A percentile compares a stretch with the other conserved stretches of the same genome.
These are phyloP conservation scores for Aspergillus sp. DNA, from an alignment of 2,329 filamentous ascomycete species.

Conservation along the genomic window DNA sequence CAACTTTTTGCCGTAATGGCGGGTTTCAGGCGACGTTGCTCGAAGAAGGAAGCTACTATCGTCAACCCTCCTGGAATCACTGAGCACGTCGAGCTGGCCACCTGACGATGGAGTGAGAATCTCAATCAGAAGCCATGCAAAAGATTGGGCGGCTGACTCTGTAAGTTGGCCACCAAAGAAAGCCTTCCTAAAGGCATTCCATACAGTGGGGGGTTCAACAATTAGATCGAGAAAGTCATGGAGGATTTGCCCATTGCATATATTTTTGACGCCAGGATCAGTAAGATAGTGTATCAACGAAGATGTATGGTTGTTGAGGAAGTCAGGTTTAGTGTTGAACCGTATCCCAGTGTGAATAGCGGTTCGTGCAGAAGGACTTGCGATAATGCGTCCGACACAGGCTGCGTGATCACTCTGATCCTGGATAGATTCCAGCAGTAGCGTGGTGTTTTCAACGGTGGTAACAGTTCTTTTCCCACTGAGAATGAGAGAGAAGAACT, in stretches of 20 bases:
- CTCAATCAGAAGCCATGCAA: constrained; percentile 53
- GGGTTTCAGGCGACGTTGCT: constrained; percentile 28
- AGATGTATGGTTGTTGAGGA: constrained; percentile 45
- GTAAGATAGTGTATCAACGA: constrained; percentile 43
- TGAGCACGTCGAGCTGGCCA: constrained; percentile 24
- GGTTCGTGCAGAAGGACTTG: constrained; percentile 32
- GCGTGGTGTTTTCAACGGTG: constrained; percentile 40
- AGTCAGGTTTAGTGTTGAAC: constrained; percentile 43
- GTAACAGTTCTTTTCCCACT: constrained; percentile 40
- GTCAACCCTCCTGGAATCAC: constrained; percentile 28
- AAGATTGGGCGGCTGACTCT: constrained; percentile 33
- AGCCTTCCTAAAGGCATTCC: constrained; percentile 48
- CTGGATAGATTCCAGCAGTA: constrained; percentile 52
- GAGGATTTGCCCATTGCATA: constrained; percentile 54
- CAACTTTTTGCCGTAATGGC: constrained; percentile 44
- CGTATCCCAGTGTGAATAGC: constrained; percentile 45
- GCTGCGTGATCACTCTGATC: constrained; percentile 40
- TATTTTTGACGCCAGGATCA: constrained; percentile 47
- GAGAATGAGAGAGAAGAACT: constrained; percentile 43
- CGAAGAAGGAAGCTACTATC: constrained; percentile 24
- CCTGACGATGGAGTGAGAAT: constrained; percentile 43
- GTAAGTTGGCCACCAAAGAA: constrained; percentile 33
- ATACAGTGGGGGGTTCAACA: constrained; percentile 55
- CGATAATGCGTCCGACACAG: constrained; percentile 44
- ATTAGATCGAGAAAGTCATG: constrained; percentile 48